phyloP scores from a whole-genome alignment of 1,284 basidiomycete species.

The Austropuccinia psidii region DNA sequence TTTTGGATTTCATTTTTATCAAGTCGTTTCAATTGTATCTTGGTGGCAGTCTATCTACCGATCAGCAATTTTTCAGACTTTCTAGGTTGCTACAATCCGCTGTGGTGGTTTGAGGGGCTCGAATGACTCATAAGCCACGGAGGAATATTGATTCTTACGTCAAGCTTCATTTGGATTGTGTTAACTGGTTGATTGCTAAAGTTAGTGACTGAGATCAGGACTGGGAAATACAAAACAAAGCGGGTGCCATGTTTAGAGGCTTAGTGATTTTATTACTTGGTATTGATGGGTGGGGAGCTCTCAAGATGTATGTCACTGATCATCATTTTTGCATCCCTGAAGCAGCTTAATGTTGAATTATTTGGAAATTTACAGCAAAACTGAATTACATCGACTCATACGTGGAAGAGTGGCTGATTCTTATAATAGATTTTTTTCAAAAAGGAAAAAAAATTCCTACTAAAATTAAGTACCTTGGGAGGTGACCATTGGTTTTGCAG shows the following conservation, averaged over 20 bases:
- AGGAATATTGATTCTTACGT: constrained; percentile 41
- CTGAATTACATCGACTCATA: too few relatives aligned
- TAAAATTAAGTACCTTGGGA: too few relatives aligned
- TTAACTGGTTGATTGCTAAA: constrained; percentile 43
- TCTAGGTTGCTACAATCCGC: constrained; percentile 42
- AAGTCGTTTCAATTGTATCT: constrained; percentile 34
- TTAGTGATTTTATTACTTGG: constrained; percentile 43
- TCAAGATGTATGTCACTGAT: constrained; percentile 43
- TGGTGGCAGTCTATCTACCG: neutral
- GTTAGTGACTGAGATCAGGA: constrained; percentile 40
- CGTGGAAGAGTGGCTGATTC: too few relatives aligned
- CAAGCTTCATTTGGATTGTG: constrained; percentile 42
- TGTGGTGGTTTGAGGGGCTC: constrained; percentile 44
- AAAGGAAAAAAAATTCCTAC: too few relatives aligned
- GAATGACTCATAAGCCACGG: constrained; percentile 42
- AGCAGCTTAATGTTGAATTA: too few relatives aligned
- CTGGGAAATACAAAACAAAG: constrained; percentile 38
- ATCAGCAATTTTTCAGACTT: constrained; percentile 41
- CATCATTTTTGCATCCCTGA: too few relatives aligned
- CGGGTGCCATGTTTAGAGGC: constrained; percentile 42
- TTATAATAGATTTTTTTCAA: too few relatives aligned
- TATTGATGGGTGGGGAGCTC: constrained; percentile 41
- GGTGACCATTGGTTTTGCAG: too few relatives aligned
- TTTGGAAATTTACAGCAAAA: too few relatives aligned
- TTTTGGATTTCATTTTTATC: neutral